phyloP scores from a whole-genome alignment of 305 asterid species.

The Withania somnifera region DNA sequence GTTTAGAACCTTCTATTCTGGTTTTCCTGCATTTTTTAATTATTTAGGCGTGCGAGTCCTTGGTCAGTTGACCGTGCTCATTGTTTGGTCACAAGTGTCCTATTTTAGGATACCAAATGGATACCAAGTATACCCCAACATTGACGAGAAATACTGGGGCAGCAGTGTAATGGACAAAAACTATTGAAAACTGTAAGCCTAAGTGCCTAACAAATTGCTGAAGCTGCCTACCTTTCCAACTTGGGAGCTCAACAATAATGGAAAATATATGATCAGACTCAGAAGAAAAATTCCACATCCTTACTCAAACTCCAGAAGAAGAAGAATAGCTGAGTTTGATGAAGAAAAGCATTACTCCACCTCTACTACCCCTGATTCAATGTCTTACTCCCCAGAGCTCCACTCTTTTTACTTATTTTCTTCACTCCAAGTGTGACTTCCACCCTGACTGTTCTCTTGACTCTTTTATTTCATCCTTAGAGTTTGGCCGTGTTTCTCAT shows the following conservation, averaged over 20 bases:
- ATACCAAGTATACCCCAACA: not conserved
- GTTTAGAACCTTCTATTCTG: not conserved
- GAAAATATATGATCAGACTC: not conserved
- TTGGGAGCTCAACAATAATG: not conserved
- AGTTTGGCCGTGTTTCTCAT: not conserved
- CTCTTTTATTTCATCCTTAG: not conserved
- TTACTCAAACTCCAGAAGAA: not conserved
- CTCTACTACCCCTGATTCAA: not conserved
- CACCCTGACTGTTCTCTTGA: not conserved
- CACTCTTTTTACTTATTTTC: not conserved
- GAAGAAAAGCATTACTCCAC: not conserved
- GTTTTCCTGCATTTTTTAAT: not conserved
- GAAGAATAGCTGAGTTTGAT: not conserved
- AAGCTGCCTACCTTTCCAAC: not conserved
- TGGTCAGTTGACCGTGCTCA: not conserved
- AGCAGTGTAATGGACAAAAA: not conserved
- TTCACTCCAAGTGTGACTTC: not conserved
- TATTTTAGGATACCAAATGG: not conserved
- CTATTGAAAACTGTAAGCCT: not conserved
- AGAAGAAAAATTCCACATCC: not conserved
- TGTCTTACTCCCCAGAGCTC: not conserved
- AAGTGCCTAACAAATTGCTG: not conserved
- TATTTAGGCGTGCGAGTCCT: not conserved
- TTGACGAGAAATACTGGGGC: not conserved
- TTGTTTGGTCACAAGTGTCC: not conserved